Evolutionary conservation across 352 stramenopile species (phyloP).

Genomic region (Saprolegnia diclina): DNA sequence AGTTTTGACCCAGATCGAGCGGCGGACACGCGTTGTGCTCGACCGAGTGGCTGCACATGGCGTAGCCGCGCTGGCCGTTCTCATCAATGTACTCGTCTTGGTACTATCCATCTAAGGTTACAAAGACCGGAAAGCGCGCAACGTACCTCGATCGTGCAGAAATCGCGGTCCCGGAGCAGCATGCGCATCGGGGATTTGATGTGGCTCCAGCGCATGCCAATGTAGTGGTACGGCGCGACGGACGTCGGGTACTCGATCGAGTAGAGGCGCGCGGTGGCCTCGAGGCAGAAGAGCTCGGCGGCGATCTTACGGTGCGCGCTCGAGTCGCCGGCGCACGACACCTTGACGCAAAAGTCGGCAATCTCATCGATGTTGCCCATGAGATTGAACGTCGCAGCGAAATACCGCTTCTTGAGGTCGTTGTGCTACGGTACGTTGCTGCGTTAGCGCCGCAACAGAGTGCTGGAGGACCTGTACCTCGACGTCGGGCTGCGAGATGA

Average conservation of each 20-base stretch:
- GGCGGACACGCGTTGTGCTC: conserved; percentile 11
- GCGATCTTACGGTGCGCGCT: conserved; percentile 22
- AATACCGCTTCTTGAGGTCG: conserved; percentile 18
- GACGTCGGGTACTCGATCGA: conserved; percentile 22
- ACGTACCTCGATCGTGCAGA: conserved; percentile 26
- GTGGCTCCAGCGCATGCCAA: conserved; percentile 24
- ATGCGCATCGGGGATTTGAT: conserved; percentile 27
- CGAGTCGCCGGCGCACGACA: conserved; percentile 18
- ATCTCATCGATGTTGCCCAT: conserved; percentile 24
- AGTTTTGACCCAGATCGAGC: conserved; percentile 13
- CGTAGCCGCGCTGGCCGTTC: conserved; percentile 21
- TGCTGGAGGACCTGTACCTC: background rate
- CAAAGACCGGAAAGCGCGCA: too few species aligned
- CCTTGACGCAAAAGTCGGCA: conserved; percentile 21
- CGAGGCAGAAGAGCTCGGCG: conserved; percentile 17
- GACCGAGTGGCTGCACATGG: conserved; percentile 25
- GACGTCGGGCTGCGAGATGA: conserved; percentile 14
- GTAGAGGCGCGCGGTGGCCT: conserved; percentile 16
- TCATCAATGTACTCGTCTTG: conserved; percentile 27
- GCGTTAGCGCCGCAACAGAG: background rate
- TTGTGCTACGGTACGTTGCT: background rate
- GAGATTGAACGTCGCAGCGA: conserved; percentile 21
- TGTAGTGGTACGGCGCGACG: conserved; percentile 24
- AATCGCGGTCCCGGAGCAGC: conserved; percentile 25
- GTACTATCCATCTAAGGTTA: too few species aligned